phyloP scores from a whole-genome alignment of 306 rosid genomes.

The Pueraria montana region DNA sequence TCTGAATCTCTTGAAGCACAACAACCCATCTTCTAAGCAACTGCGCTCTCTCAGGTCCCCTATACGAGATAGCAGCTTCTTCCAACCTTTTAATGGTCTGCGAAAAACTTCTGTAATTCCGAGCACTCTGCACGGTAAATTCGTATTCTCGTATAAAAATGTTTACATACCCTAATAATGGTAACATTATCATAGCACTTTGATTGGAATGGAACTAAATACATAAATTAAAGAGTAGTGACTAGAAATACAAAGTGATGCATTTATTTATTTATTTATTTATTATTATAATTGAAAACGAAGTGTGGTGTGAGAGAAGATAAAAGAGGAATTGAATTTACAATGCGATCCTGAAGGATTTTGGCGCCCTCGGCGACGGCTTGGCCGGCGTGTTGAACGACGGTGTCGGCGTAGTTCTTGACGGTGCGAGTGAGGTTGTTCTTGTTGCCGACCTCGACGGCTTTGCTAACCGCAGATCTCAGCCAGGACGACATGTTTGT shows the following conservation, averaged over 20 bases:
- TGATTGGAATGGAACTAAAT: background rate
- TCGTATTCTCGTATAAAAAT: conserved; percentile 26
- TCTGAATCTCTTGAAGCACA: conserved; percentile 84
- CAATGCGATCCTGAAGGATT: conserved; percentile 93
- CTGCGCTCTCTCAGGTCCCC: conserved; percentile 81
- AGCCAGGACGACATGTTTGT: conserved; percentile 72
- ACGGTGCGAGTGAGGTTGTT: conserved; percentile 96
- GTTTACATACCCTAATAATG: background rate
- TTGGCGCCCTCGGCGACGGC: conserved; percentile 98
- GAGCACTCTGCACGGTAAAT: conserved; percentile 60
- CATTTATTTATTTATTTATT: too few relatives aligned
- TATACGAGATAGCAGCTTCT: conserved; percentile 82
- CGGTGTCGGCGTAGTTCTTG: conserved; percentile 94
- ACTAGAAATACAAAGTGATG: background rate
- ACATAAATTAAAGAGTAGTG: background rate
- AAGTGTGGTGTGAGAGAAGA: background rate
- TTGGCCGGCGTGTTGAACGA: conserved; percentile 98
- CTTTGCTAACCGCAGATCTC: conserved; percentile 94
- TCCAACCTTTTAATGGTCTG: conserved; percentile 84
- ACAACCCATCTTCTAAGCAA: conserved; percentile 89
- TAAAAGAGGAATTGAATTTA: conserved; percentile 42
- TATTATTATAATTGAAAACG: conserved; percentile 16
- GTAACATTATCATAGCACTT: conserved; percentile 19
- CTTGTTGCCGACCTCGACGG: conserved; percentile 92
- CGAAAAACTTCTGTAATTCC: conserved; percentile 74